Base-by-base conservation (phyloP, 164 flowering plant genomes). In the Sedum album region DNA sequence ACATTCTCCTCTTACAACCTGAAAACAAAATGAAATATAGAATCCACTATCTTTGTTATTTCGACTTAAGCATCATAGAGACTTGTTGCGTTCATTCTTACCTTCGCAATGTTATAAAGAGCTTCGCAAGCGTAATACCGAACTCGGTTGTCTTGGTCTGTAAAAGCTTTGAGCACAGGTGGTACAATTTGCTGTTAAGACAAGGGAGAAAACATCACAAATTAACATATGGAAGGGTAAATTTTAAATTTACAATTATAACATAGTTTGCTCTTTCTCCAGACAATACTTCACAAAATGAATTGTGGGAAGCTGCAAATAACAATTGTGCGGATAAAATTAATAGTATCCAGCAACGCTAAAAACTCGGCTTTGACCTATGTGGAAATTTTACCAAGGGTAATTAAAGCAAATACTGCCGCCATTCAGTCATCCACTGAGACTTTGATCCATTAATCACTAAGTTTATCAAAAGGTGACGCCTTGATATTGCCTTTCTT, bases 71-170 rank as follows among this genome's bases (percentile, higher is more conserved):
- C 20, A 14, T 44, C 48, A 44, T 17, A 44, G 5, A 44, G 48
- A 44, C 48, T 13, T 44, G 48, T 18, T 3, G 48, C 11, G 48
- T 44, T 15, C 15, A 15, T 44, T 44, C 48, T 1, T n/a, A 44
- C 99, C 97, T 94, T 94, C 57, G 97, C 99, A 74, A 94, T 94
- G 82, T 94, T 94, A 76, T 94, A 94, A 39, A 94, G 78, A 63
- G 99, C 97, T 83, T 94, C 99, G 81, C 99, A 94, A 60, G 99
- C 99, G 87, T 90, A 91, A 74, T 94, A 94, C n/a, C 97, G 96
- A 78, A 94, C 99, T 81, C 96, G 85, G 80, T 96, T 86, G 76
- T 94, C 99, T 85, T 88, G 93, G 69, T 94, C 96, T 72, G 87
- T 75, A 66, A 94, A 94, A 61, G 96, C 90, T 77, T 78, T 73